These are phyloP conservation scores for Trichoderma simmonsii DNA, from an alignment of 2,329 filamentous ascomycete species.

Conservation along the genomic window DNA sequence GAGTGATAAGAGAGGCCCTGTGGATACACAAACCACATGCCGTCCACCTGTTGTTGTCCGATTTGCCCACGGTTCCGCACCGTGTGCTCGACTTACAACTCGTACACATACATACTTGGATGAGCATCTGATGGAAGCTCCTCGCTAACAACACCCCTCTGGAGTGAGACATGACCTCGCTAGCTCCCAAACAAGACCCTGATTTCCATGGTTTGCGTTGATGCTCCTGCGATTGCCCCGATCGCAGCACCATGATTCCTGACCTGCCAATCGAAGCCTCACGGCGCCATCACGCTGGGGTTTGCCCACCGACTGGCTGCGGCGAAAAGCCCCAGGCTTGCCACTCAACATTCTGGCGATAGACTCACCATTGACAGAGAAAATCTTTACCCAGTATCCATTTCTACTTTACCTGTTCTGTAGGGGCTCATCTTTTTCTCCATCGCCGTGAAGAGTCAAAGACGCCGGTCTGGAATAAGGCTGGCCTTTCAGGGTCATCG, in stretches of 20 bases:
- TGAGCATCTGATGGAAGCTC: not conserved
- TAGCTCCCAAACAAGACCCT: conserved; percentile 7
- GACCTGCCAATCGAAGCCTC: conserved; percentile 8
- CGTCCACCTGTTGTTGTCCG: not conserved
- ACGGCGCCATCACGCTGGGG: not conserved
- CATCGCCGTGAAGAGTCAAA: too few species aligned
- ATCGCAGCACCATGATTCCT: not conserved
- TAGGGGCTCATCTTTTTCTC: not conserved
- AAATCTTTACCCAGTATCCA: not conserved
- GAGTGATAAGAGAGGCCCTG: not conserved
- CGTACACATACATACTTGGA: not conserved
- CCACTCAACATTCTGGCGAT: not conserved
- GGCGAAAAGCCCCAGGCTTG: not conserved
- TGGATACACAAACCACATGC: not conserved
- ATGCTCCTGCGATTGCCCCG: conserved; percentile 17
- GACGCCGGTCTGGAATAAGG: not conserved
- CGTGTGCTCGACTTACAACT: not conserved
- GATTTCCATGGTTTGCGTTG: conserved; percentile 12
- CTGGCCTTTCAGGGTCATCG: not conserved
- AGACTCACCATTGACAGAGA: not conserved
- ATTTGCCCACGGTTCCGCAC: not conserved
- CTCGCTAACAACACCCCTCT: not conserved
- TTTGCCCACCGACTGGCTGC: not conserved
- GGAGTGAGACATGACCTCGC: not conserved
- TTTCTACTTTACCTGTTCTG: not conserved